Evolutionary conservation across 495 filamentous ascomycete species (phyloP).

Genomic region (Delitschia confertaspora): DNA sequence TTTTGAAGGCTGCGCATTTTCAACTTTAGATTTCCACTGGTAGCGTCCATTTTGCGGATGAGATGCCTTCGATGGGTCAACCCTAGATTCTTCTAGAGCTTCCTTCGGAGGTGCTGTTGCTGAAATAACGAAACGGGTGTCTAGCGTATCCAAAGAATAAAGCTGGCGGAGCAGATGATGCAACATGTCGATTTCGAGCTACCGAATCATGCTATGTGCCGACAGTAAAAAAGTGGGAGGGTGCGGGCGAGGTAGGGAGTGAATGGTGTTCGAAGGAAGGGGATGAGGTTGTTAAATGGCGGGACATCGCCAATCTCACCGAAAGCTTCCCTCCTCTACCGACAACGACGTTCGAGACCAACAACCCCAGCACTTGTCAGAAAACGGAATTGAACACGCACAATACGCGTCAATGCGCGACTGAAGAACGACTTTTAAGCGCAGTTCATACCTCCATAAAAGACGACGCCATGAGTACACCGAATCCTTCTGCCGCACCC

Average conservation of each 20-base stretch:
- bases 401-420: slow-evolving; percentile 19
- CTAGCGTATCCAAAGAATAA: slow-evolving; percentile 83
- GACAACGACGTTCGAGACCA: slow-evolving; percentile 4
- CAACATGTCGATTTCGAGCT: slow-evolving; percentile 4
- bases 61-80: slow-evolving; percentile 19
- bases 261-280: too few species aligned
- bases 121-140: slow-evolving; percentile 77
- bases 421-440: too few species aligned
- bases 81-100: slow-evolving; percentile 36
- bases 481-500: slow-evolving; percentile 24
- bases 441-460: neutral
- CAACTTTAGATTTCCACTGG: slow-evolving; percentile 31
- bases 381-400: neutral
- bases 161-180: slow-evolving; percentile 47
- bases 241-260: neutral
- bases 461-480: slow-evolving; percentile 18
- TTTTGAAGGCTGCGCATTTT: slow-evolving; percentile 47
- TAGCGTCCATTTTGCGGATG: slow-evolving; percentile 38
- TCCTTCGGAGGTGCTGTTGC: slow-evolving; percentile 55
- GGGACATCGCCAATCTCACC: slow-evolving; percentile 4
- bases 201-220: slow-evolving; percentile 3
- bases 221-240: neutral
- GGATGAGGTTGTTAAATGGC: neutral
- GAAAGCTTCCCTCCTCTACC: slow-evolving; percentile 12
- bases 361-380: neutral